Percentiles rank a stretch among this genome's conserved stretches.
phyloP scores from a whole-genome alignment of 768 basidiomycete genomes.

The Nidula microcarpa region DNA sequence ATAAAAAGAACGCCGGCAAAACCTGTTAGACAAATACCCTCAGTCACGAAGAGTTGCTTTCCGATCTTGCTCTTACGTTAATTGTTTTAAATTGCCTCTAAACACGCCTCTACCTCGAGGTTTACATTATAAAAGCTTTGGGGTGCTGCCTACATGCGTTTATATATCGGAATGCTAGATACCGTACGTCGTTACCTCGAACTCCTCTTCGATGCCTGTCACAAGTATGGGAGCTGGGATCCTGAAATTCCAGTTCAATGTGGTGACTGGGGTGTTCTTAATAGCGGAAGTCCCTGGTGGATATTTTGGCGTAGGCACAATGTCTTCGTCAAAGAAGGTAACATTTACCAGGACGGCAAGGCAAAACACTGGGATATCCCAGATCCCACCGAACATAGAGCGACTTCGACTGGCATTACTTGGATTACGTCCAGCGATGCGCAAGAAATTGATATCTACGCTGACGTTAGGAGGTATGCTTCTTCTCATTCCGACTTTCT shows the following conservation, averaged over 20 bases:
- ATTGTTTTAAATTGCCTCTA: no score
- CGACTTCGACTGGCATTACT: constrained; percentile 13
- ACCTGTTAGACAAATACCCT: no score
- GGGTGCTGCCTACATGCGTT: no score
- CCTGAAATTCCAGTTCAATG: constrained; percentile 22
- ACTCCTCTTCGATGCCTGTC: constrained; percentile 21
- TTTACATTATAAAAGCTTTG: no score
- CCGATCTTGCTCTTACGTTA: no score
- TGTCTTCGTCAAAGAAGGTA: constrained; percentile 25
- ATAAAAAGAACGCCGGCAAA: no score
- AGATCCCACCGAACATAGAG: constrained; percentile 13
- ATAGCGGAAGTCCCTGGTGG: constrained; percentile 4
- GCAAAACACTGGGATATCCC: constrained; percentile 19
- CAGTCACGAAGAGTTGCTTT: no score
- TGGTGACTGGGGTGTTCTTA: constrained; percentile 27
- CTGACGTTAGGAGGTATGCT: constrained; percentile 8
- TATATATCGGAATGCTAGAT: neutral
- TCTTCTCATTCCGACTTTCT: neutral
- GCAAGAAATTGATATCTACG: constrained; percentile 12
- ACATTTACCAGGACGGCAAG: constrained; percentile 22
- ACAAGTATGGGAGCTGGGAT: constrained; percentile 27
- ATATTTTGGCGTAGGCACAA: constrained; percentile 16
- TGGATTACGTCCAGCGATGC: constrained; percentile 24
- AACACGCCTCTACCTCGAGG: no score
- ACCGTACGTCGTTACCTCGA: constrained; percentile 22